A percentile compares a stretch with the other conserved stretches of the same genome.
phyloP scores from a whole-genome alignment of 2,329 filamentous ascomycete genomes.

The Fusarium humuli region DNA sequence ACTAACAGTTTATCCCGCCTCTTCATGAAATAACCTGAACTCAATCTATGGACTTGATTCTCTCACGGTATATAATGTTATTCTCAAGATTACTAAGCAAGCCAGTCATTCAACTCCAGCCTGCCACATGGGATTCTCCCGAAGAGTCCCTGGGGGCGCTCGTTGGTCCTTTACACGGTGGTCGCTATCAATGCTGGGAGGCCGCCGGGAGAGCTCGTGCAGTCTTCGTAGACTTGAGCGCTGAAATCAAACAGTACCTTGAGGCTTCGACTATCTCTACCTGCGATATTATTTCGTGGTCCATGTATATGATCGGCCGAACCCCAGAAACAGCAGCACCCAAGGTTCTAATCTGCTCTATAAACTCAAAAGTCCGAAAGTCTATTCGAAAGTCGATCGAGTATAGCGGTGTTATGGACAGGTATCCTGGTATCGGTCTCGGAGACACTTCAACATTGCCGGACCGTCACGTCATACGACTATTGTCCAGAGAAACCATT shows the following conservation, averaged over 20 bases:
- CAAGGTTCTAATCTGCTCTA: not conserved
- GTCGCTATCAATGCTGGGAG: not conserved
- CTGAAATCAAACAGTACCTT: not conserved
- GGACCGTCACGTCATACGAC: not conserved
- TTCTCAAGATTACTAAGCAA: not conserved
- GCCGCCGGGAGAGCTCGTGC: not conserved
- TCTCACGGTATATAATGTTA: not conserved
- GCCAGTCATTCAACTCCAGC: accelerated
- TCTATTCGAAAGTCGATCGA: not conserved
- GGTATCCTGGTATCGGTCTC: not conserved
- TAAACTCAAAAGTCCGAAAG: not conserved
- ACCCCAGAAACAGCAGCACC: not conserved
- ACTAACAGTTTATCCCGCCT: no score
- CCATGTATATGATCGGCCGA: not conserved
- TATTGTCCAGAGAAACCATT: not conserved
- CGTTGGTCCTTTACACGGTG: not conserved
- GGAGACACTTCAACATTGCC: not conserved
- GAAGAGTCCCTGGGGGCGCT: not conserved
- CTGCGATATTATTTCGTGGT: not conserved
- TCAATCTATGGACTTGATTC: not conserved
- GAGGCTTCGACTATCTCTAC: not conserved
- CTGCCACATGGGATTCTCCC: accelerated
- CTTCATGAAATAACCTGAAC: no score
- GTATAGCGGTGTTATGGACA: not conserved
- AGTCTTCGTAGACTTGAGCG: not conserved